Conservation (phyloP, 192 early-diverging fungal genomes). For the Lobosporangium transversale region DNA sequence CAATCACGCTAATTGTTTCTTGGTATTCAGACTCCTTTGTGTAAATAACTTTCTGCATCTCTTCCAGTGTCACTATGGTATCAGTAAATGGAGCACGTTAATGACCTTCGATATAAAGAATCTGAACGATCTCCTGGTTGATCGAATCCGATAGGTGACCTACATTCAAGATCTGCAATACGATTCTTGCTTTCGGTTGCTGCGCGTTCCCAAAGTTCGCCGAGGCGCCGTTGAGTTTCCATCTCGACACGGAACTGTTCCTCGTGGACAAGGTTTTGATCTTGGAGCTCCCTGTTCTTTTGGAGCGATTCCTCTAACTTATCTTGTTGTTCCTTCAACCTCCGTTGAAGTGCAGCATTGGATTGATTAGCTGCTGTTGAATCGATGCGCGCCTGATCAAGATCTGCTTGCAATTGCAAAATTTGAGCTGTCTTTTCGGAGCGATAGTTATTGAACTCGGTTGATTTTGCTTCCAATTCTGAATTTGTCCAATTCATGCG, state of each 20-base stretch:
- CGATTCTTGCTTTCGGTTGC: slow-evolving; percentile 64
- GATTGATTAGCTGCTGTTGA: slow-evolving; percentile 59
- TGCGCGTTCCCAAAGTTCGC: slow-evolving; percentile 67
- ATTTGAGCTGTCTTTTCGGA: slow-evolving; percentile 62
- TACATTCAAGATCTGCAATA: slow-evolving; percentile 62
- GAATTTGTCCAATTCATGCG: slow-evolving; percentile 73
- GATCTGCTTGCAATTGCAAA: slow-evolving; percentile 55
- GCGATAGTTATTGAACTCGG: slow-evolving; percentile 62
- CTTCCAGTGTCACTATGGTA: slow-evolving; percentile 35
- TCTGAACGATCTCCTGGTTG: too few relatives aligned
- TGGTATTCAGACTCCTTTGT: slow-evolving; percentile 29
- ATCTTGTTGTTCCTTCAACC: slow-evolving; percentile 59
- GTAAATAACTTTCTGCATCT: slow-evolving; percentile 23
- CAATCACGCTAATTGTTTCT: slow-evolving; percentile 16
- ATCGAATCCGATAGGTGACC: not conserved
- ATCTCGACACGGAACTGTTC: slow-evolving; percentile 76
- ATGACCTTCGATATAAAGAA: too few relatives aligned
- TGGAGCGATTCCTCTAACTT: slow-evolving; percentile 56
- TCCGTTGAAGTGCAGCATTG: slow-evolving; percentile 58
- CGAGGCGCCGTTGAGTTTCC: slow-evolving; percentile 70
- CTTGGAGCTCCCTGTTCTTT: slow-evolving; percentile 54
- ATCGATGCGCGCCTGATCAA: slow-evolving; percentile 54
- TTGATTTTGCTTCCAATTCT: slow-evolving; percentile 69
- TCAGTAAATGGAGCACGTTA: too few relatives aligned
- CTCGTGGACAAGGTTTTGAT: slow-evolving; percentile 57